phyloP scores from a whole-genome alignment of 2,329 filamentous ascomycete species.

The Fusarium sp. region DNA sequence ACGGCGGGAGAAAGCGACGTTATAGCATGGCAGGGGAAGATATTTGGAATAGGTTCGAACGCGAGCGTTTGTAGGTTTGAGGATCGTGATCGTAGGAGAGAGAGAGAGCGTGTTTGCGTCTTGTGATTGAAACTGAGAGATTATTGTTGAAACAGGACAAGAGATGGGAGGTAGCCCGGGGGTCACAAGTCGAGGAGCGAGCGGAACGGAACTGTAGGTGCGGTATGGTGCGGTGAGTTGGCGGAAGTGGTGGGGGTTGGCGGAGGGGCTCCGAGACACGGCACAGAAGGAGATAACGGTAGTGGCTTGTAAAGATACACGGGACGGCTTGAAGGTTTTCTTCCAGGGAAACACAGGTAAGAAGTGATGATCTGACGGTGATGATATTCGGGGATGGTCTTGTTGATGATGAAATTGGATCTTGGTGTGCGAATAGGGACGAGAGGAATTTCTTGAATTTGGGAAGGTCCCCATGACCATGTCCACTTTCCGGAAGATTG shows the following conservation, averaged over 20 bases:
- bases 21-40: slow-evolving; percentile 28
- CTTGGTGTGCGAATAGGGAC: background rate
- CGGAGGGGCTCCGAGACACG: slow-evolving; percentile 23
- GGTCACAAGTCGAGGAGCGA: slow-evolving; percentile 25
- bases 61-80: background rate
- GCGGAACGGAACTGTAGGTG: slow-evolving; percentile 18
- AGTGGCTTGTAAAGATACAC: background rate
- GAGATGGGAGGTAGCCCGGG: slow-evolving; percentile 10
- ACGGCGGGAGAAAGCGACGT: background rate
- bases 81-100: background rate
- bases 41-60: background rate
- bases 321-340: background rate
- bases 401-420: slow-evolving; percentile 14
- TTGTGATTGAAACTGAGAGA: background rate
- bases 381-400: background rate
- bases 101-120: background rate
- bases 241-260: slow-evolving; percentile 27
- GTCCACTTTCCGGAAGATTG: slow-evolving; percentile 1
- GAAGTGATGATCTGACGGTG: background rate
- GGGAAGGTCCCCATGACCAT: slow-evolving; percentile 21
- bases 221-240: slow-evolving; percentile 20
- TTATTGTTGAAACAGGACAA: slow-evolving; percentile 10
- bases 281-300: background rate
- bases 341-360: background rate
- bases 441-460: slow-evolving; percentile 27